A percentile compares a stretch with the other conserved stretches of the same genome.
phyloP scores from a whole-genome alignment of 352 stramenopile genomes.

The Elongisporangium undulatum region DNA sequence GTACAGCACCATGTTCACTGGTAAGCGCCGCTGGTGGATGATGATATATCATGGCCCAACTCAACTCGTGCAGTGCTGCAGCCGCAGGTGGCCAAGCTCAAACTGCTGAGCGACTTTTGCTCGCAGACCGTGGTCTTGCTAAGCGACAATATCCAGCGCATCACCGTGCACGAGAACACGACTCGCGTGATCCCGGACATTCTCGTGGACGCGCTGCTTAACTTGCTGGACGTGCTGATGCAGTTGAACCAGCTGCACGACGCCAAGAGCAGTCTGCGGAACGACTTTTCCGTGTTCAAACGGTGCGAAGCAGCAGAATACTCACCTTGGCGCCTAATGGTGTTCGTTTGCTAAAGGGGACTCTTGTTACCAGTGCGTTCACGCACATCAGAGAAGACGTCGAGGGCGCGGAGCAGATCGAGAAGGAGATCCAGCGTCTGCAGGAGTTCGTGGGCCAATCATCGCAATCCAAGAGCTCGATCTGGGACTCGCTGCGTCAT shows the following conservation, averaged over 20 bases:
- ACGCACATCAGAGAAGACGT: conserved; percentile 35
- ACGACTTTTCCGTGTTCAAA: conserved; percentile 78
- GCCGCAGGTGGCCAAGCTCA: conserved; percentile 55
- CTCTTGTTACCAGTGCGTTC: conserved; percentile 32
- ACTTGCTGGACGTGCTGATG: conserved; percentile 56
- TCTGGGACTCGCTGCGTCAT: conserved; percentile 53
- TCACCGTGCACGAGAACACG: conserved; percentile 60
- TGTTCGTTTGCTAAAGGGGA: conserved; percentile 1
- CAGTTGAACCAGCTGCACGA: conserved; percentile 69
- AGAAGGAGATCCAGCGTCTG: conserved; percentile 51
- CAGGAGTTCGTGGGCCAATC: conserved; percentile 64
- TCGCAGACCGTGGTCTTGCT: conserved; percentile 50
- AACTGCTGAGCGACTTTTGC: conserved; percentile 49
- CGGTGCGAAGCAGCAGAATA: conserved; percentile 19
- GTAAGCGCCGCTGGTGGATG: conserved; percentile 12
- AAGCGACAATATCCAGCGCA: conserved; percentile 68
- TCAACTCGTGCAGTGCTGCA: conserved; percentile 34
- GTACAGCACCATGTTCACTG: conserved; percentile 40
- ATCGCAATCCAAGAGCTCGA: conserved; percentile 44
- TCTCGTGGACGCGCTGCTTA: conserved; percentile 51
- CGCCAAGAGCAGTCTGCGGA: conserved; percentile 58
- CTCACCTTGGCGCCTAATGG: background rate
- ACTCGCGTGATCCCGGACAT: conserved; percentile 56
- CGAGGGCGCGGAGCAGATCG: conserved; percentile 26
- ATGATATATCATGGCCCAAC: background rate